These are phyloP conservation scores for Sporothrix sp. DNA, from an alignment of 2,329 filamentous ascomycete species.

Conservation along the genomic window DNA sequence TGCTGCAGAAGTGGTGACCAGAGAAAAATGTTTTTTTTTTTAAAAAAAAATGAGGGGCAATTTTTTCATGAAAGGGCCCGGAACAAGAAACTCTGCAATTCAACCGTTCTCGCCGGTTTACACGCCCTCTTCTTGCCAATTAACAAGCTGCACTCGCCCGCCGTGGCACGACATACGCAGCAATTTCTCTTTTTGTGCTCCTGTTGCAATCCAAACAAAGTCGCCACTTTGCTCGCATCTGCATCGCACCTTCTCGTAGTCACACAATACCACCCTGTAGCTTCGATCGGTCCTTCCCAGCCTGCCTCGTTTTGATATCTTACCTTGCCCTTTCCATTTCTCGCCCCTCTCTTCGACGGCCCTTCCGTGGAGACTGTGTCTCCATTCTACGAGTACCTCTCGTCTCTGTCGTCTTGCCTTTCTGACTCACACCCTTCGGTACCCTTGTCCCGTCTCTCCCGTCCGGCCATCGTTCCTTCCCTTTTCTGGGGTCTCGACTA, in stretches of 20 bases:
- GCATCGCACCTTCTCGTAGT: neutral
- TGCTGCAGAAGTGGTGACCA: constrained; percentile 1
- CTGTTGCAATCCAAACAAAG: too few relatives aligned
- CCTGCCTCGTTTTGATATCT: neutral
- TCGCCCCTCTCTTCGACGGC: neutral
- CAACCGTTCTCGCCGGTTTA: too few relatives aligned
- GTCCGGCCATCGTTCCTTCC: neutral
- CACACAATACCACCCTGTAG: neutral
- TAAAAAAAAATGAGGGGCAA: neutral
- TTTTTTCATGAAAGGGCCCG: constrained; percentile 1
- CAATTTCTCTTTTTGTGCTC: neutral
- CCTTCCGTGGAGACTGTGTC: neutral
- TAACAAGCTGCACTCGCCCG: too few relatives aligned
- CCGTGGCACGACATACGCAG: neutral
- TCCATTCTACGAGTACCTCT: too few relatives aligned
- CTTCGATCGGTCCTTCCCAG: neutral
- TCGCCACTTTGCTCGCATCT: neutral
- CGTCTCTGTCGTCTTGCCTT: neutral
- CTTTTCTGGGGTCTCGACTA: too few relatives aligned
- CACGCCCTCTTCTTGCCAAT: neutral
- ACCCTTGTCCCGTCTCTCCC: constrained; percentile 2
- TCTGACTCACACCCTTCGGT: constrained; percentile 11
- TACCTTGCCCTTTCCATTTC: neutral
- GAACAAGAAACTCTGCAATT: neutral
- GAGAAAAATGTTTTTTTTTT: too few relatives aligned